Conservation (phyloP, 2,329 filamentous ascomycete species). For the Phaeosphaeriaceae sp. region DNA sequence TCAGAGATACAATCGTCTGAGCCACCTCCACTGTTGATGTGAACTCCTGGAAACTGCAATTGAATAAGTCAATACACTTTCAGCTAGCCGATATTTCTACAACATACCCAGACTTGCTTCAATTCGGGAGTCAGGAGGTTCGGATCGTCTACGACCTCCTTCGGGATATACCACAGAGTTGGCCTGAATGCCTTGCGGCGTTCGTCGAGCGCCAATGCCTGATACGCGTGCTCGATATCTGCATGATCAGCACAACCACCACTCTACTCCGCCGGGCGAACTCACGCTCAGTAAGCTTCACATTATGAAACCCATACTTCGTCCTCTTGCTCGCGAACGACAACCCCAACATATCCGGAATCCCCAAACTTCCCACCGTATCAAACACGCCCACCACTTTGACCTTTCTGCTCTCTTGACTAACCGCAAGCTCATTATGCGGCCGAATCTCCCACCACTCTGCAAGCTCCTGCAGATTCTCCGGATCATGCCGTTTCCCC, state of each 20-base stretch:
- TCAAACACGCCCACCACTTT: conserved; percentile 58
- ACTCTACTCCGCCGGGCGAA: not conserved
- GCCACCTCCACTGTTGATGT: conserved; percentile 60
- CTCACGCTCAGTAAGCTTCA: conserved; percentile 43
- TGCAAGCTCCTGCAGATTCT: conserved; percentile 32
- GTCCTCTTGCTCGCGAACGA: conserved; percentile 23
- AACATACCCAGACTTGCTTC: conserved; percentile 57
- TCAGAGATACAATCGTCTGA: conserved; percentile 37
- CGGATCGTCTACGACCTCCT: conserved; percentile 38
- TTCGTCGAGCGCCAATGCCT: conserved; percentile 63
- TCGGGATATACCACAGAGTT: conserved; percentile 57
- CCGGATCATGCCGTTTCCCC: conserved; percentile 14
- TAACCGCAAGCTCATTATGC: conserved; percentile 30
- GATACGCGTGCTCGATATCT: conserved; percentile 61
- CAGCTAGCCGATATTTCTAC: not conserved
- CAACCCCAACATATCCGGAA: conserved; percentile 51
- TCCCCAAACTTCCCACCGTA: conserved; percentile 55
- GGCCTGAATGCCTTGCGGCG: conserved; percentile 60
- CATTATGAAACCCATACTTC: conserved; percentile 44
- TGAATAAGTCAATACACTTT: not conserved
- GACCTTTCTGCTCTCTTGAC: conserved; percentile 38
- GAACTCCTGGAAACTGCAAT: conserved; percentile 55
- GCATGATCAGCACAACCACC: not conserved
- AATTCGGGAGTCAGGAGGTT: conserved; percentile 42
- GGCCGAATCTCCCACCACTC: conserved; percentile 46